These are phyloP conservation scores for Triticum turgidum DNA, from an alignment of 176 grass and related monocot genomes.

Conservation along the genomic window DNA sequence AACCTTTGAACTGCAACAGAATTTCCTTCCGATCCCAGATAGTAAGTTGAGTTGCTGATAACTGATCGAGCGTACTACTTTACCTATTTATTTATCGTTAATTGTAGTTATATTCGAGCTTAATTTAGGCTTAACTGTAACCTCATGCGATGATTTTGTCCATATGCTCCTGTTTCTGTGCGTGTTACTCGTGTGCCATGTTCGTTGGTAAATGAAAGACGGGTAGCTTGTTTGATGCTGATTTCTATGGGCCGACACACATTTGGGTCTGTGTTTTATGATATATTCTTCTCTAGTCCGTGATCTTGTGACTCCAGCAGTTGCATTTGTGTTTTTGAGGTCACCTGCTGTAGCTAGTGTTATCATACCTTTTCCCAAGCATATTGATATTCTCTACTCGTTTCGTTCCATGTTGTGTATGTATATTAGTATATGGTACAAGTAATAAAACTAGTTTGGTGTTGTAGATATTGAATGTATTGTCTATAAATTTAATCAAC, in stretches of 20 bases:
- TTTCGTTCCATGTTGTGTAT: too few relatives aligned
- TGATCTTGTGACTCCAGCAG: not conserved
- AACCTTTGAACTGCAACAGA: not conserved
- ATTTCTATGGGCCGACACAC: too few relatives aligned
- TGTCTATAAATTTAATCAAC: too few relatives aligned
- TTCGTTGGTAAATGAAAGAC: not conserved
- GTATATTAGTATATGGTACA: too few relatives aligned
- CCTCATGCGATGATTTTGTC: not conserved
- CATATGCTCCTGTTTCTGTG: not conserved
- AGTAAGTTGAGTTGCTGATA: not conserved
- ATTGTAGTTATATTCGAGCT: not conserved
- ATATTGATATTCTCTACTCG: too few relatives aligned
- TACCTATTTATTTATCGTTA: not conserved
- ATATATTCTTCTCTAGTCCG: not conserved
- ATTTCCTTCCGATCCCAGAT: not conserved
- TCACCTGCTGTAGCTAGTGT: not conserved
- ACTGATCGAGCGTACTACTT: not conserved
- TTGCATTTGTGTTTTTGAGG: not conserved
- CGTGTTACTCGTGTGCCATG: not conserved
- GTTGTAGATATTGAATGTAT: too few relatives aligned
- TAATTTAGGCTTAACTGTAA: not conserved
- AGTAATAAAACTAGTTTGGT: too few relatives aligned
- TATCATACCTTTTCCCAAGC: too few relatives aligned
- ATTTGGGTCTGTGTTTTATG: not conserved
- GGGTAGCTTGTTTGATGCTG: not conserved